Evolutionary conservation across 2,329 filamentous ascomycete species (phyloP), one percentile per base, ranked within the genome.

Genomic region (Stenocarpella maydis): DNA sequence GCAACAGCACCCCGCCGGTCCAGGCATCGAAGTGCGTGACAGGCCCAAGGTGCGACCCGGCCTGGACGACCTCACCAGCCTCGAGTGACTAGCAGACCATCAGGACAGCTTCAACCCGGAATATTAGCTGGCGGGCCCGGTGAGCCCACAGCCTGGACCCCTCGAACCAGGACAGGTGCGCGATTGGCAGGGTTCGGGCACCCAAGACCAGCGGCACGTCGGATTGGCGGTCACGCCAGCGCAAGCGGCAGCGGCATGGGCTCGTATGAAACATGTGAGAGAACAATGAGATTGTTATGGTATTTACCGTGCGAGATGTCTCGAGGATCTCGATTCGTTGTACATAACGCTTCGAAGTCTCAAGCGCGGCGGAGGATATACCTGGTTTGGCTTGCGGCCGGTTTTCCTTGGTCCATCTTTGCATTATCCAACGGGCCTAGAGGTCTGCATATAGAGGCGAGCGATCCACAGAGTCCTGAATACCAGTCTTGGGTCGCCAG

Each of bases 11-110:
- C 80, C 91, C 39, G 87, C 95, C 65, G 94, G 94, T 0, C 93
- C 94, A 4, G 94, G 95, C 15, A 89, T 98, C 72, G 94, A 97
- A 80, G 86, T 95, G 73, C 86, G 90, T 75, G 89, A 95, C 67
- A 86, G 90, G 76, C 87, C 89, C 52, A 85, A 85, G 78, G 82
- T 85, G 72, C 82, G 86, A 47, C 82, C 85, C 75, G 86, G 87
- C 74, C 75, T 95, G 76, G 84, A 89, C 69, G 89, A 91, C 76
- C 85, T 91, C 74, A 87, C 91, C 19, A 88, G 89, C 73, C 76
- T 94, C 80, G 92, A 95, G 82, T 92, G 81, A 82, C 65, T 67
- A 67, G 65, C 53, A 60, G 65, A 67, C 19, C 39, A 47, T 21
- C 43, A 54, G 19, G 54, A 39, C 53, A 54, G 65, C 53, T 67